Percentiles rank a stretch among this genome's conserved stretches.
Conservation (phyloP, 306 rosid genomes). For the Acacia crassicarpa region DNA sequence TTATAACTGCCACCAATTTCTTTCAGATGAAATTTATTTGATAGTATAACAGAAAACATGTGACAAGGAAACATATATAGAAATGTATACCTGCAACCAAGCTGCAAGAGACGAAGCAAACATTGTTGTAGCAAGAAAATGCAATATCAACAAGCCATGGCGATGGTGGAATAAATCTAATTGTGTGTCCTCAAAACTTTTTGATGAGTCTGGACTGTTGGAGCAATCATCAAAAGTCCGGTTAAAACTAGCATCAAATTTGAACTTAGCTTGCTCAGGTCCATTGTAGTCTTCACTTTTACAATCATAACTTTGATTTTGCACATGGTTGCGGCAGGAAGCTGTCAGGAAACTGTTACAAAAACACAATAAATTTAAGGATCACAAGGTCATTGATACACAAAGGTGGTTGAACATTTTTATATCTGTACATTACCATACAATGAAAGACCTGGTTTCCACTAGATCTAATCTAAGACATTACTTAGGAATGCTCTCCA, state of each 20-base stretch:
- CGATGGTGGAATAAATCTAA: slow-evolving; percentile 83
- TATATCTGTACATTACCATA: neutral
- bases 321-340: slow-evolving; percentile 72
- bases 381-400: slow-evolving; percentile 15
- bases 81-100: slow-evolving; percentile 85
- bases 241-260: slow-evolving; percentile 52
- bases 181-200: slow-evolving; percentile 81
- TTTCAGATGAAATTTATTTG: neutral
- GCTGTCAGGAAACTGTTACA: slow-evolving; percentile 81
- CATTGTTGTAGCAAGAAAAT: slow-evolving; percentile 76
- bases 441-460: neutral
- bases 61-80: slow-evolving; percentile 18
- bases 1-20: neutral
- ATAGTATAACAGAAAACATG: neutral
- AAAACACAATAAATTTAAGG: slow-evolving; percentile 44
- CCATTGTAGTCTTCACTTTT: slow-evolving; percentile 42
- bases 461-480: neutral
- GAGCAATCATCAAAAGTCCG: slow-evolving; percentile 49
- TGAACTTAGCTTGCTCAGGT: slow-evolving; percentile 46
- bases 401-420: neutral
- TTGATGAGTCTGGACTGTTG: slow-evolving; percentile 64
- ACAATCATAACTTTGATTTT: slow-evolving; percentile 46
- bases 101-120: slow-evolving; percentile 85
- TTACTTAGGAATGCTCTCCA: neutral
- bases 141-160: slow-evolving; percentile 86